Conservation (phyloP, 208 protist genomes). For the Wallacemonas sp. region DNA sequence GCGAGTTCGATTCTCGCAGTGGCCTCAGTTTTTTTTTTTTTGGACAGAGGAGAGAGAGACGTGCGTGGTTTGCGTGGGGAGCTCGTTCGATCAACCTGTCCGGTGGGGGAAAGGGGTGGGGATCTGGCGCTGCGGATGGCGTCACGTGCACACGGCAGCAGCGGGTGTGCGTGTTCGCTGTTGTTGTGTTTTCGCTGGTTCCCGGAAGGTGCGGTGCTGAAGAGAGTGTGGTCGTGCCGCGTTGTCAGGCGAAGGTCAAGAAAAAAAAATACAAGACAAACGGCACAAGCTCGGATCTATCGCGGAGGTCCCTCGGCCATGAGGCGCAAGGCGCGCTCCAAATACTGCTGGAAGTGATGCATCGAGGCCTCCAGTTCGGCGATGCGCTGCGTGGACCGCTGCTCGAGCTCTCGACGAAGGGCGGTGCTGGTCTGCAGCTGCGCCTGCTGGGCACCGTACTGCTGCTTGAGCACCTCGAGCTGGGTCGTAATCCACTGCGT, state of each 20-base stretch:
- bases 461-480: slow-evolving; percentile 5
- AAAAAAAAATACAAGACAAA: slow-evolving; percentile 3
- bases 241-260: background rate
- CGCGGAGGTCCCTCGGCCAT: slow-evolving; percentile 26
- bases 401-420: background rate
- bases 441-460: background rate
- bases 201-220: no score
- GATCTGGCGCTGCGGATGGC: no score
- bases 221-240: no score
- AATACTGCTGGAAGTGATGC: slow-evolving; percentile 40
- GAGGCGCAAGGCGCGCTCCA: slow-evolving; percentile 45
- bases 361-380: slow-evolving; percentile 57
- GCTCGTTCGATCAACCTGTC: no score
- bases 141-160: no score
- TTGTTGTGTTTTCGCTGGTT: no score
- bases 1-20: slow-evolving; percentile 95
- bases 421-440: background rate
- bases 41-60: background rate
- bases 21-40: slow-evolving; percentile 58
- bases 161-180: no score
- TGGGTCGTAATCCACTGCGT: slow-evolving; percentile 4
- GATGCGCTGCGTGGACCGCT: slow-evolving; percentile 25
- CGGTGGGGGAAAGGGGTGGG: no score
- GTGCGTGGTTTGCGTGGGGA: no score
- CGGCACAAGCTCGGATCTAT: no score